Conservation (phyloP, 2,329 filamentous ascomycete genomes). For the Aspergillus ochraceus region DNA sequence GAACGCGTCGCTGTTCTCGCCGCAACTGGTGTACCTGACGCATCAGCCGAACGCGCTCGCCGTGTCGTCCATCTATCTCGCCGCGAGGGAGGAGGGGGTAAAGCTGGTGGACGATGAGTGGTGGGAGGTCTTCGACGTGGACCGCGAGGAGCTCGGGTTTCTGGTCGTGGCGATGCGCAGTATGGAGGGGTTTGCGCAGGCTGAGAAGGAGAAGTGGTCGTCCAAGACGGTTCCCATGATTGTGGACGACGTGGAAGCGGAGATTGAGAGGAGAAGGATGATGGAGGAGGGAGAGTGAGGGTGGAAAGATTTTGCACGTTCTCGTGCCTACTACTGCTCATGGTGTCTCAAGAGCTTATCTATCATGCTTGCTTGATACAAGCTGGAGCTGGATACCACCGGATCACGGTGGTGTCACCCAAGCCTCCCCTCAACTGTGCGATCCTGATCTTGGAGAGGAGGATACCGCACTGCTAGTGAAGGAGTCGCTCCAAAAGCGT, state of each 20-base stretch:
- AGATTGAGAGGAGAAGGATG: constrained; percentile 56
- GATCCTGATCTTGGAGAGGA: too few relatives aligned
- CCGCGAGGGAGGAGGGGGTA: constrained; percentile 71
- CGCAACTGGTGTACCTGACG: constrained; percentile 86
- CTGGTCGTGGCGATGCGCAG: constrained; percentile 83
- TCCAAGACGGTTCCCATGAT: constrained; percentile 57
- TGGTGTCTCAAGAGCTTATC: too few relatives aligned
- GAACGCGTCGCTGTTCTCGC: constrained; percentile 82
- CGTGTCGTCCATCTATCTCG: constrained; percentile 86
- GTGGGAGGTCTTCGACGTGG: constrained; percentile 98
- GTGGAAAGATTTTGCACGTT: background rate
- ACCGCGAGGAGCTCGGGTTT: constrained; percentile 91
- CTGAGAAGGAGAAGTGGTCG: constrained; percentile 60
- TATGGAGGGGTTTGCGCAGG: constrained; percentile 66
- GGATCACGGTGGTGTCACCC: too few relatives aligned
- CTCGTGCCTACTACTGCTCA: too few relatives aligned
- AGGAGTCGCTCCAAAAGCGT: too few relatives aligned
- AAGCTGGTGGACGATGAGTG: constrained; percentile 82
- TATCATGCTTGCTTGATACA: too few relatives aligned
- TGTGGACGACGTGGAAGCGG: constrained; percentile 57
- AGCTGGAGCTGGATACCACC: too few relatives aligned
- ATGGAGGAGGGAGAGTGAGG: constrained; percentile 41
- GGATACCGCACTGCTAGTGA: background rate
- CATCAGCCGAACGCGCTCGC: constrained; percentile 86
- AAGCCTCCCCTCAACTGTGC: too few relatives aligned